Base-by-base conservation (phyloP, 192 early-diverging fungal species). In the Coemansia sp. region DNA sequence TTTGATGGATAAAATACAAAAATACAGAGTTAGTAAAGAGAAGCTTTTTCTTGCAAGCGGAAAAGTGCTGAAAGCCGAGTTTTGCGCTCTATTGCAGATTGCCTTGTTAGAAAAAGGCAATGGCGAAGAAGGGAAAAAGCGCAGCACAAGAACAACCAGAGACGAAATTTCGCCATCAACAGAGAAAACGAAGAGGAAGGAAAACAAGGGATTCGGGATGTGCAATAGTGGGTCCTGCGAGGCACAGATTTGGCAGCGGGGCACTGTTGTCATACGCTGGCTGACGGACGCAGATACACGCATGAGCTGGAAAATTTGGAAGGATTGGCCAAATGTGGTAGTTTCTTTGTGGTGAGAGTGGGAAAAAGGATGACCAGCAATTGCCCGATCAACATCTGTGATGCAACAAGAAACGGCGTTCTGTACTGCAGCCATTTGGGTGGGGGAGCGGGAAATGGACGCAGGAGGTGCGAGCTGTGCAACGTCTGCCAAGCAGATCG, bases 341-440 rank as follows among this genome's bases (percentile, higher is more conserved):
- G 47, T 50, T 17, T 33, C 52, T 54, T 54, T 54, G 52, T 30
- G 23, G 29, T 31, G n/a, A 54, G 19, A 54, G 29, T n/a, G 52
- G 29, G 15, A 31, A 33, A 29, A 25, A 50, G 25, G 25, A 27
- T 9, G 25, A 2, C 17, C 3, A 54, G 52, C 28, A 54, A 31
- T 20, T 4, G 52, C 52, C 52, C 52, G 52, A 54, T 54, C 52
- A 54, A 54, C 52, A 54, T 54, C 52, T 54, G 52, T 54, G 52
- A 54, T 54, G 52, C 52, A 54, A 54, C 30, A 54, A 31, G 52
- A 54, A 54, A 54, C 45, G 8, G 29, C 47, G 17, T n/a, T 13
- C 29, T 54, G 52, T 8, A 15, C 29, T 33, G 30, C 52, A 54
- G 29, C 29, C 28, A 4, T 8, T 17, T 54, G 23, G 30, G 28